Evolutionary conservation across 2,329 filamentous ascomycete genomes (phyloP).

Genomic region (Penicillium corylophilum): DNA sequence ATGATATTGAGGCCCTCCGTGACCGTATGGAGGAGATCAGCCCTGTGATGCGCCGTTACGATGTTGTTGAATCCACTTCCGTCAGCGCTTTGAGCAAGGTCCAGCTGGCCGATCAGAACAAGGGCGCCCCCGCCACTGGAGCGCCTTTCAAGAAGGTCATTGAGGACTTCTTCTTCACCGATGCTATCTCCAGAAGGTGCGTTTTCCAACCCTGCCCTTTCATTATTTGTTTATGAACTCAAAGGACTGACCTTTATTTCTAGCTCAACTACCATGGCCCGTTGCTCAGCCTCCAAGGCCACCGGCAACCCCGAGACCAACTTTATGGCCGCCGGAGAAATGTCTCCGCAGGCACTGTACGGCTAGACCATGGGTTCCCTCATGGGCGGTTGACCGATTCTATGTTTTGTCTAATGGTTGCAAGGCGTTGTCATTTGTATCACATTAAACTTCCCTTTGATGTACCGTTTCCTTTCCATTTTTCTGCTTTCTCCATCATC

Average conservation of each 20-base stretch:
- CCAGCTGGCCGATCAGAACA: constrained; percentile 94
- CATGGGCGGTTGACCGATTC: constrained; percentile 23
- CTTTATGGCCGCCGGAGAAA: constrained; percentile 70
- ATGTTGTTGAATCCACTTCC: constrained; percentile 80
- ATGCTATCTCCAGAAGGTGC: constrained; percentile 92
- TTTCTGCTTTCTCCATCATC: constrained; percentile 25
- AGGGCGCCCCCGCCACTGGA: constrained; percentile 73
- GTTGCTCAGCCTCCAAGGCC: constrained; percentile 90
- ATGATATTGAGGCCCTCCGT: constrained; percentile 83
- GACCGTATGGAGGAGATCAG: constrained; percentile 96
- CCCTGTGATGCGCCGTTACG: constrained; percentile 83
- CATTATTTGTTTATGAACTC: constrained; percentile 7
- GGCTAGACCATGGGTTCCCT: constrained; percentile 27
- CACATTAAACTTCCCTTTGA: constrained; percentile 32
- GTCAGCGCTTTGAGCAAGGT: constrained; percentile 80
- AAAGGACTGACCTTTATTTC: constrained; percentile 4
- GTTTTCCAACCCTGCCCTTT: constrained; percentile 30
- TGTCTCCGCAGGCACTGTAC: constrained; percentile 42
- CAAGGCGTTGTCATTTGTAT: constrained; percentile 39
- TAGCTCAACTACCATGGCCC: constrained; percentile 96
- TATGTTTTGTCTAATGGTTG: constrained; percentile 32
- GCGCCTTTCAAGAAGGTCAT: constrained; percentile 78
- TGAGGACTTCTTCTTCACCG: constrained; percentile 97
- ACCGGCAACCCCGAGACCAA: constrained; percentile 75
- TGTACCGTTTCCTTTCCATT: constrained; percentile 23